phyloP scores from a whole-genome alignment of 148 eudicot genomes.

The Silene conica region DNA sequence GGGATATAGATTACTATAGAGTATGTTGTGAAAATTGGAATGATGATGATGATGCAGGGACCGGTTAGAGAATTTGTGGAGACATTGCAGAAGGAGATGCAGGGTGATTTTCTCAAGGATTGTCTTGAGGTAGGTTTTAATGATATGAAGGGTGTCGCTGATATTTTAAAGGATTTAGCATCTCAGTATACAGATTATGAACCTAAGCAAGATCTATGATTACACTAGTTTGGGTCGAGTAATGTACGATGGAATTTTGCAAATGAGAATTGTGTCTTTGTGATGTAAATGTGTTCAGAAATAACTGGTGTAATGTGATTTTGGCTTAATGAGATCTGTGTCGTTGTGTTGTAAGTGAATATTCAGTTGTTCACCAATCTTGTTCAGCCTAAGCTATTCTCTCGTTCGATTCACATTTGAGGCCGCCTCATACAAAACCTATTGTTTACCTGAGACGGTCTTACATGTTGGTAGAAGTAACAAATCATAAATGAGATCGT shows the following conservation, averaged over 20 bases:
- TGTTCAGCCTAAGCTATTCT: no score
- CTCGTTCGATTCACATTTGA: no score
- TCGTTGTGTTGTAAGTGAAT: no score
- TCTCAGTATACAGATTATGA: conserved; percentile 28
- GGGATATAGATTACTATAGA: background rate
- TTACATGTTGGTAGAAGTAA: no score
- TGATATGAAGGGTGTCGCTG: conserved; percentile 67
- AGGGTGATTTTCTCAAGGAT: conserved; percentile 71
- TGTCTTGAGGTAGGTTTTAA: conserved; percentile 70
- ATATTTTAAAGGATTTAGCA: conserved; percentile 62
- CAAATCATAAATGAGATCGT: no score
- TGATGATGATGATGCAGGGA: conserved; percentile 42
- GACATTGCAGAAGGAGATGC: conserved; percentile 54
- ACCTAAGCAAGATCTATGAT: conserved; percentile 24
- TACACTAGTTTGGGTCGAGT: background rate
- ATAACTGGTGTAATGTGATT: background rate
- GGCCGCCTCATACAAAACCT: no score
- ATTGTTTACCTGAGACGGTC: no score
- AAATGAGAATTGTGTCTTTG: background rate
- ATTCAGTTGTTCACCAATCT: no score
- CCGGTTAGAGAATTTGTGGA: conserved; percentile 67
- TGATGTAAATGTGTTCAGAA: background rate
- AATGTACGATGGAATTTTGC: background rate
- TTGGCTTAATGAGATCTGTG: background rate
- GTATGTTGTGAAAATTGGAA: background rate